Base-by-base conservation (phyloP, 768 basidiomycete species). In the Albatrellus ellisii region DNA sequence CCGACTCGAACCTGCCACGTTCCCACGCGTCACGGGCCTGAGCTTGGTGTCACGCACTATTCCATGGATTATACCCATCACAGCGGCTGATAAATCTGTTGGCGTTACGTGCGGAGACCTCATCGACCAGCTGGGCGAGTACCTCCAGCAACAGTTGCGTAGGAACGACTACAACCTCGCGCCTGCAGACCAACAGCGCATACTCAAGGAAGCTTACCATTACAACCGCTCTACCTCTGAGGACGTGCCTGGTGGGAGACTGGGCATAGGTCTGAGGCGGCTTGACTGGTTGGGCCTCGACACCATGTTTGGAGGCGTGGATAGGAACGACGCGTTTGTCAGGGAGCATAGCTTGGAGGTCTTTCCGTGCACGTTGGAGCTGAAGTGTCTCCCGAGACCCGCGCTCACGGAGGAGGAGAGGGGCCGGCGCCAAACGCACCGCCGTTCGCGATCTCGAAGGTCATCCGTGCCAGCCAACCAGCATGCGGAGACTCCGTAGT, bases 21-120 rank as follows among this genome's bases (percentile, higher is more conserved):
- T 72, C 56, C 79, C 79, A 1, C 75, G 79, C 18, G 44, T 78
- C 5, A 59, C 66, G 1, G 50, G 60, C n/a, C 15, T 82, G 20
- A 67, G 65, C 20, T 60, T 83, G 53, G 56, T 81, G 39, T 75
- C 72, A 4, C 63, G 62, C 14, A 42, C 60, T 0, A 63, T 78
- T 43, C 78, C 79, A 0, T 78, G 76, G 73, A 59, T 64, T 44
- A 61, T 82, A 50, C 59, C 64, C 4, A 56, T 76, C 3, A 46
- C 55, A 3, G 77, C 78, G 2, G 36, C 56, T 0, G 60, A 70
- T 32, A 53, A 54, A 18, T 55, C 60, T 14, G n/a, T 66, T 24
- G 80, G 79, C 15, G 72, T 83, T 17, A 78, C 77, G 1, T 83
- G 80, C 46, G 76, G 73, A 5, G 79, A 82, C 44, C 62, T 82